Conservation (phyloP, 306 rosid genomes). For the Cucurbita pepo region DNA sequence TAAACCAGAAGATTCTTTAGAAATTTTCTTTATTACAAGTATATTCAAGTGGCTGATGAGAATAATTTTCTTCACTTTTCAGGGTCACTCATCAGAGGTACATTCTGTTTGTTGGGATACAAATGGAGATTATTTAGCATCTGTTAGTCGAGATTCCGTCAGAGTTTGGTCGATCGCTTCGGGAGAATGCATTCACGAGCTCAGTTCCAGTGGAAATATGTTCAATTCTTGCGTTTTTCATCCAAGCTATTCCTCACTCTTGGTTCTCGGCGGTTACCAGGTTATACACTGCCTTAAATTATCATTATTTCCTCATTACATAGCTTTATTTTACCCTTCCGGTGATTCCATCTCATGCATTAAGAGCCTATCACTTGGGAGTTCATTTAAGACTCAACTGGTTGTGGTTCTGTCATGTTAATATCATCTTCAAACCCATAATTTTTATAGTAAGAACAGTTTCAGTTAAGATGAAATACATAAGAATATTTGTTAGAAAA, state of each 20-base stretch:
- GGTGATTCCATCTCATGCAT: background rate
- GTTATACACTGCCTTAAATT: conserved; percentile 21
- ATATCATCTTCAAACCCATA: background rate
- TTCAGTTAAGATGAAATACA: background rate
- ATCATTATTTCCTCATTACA: background rate
- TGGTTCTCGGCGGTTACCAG: conserved; percentile 91
- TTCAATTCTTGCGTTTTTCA: conserved; percentile 74
- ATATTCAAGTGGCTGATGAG: conserved; percentile 8
- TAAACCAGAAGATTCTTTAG: background rate
- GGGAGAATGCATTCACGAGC: conserved; percentile 75
- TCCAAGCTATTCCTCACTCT: conserved; percentile 65
- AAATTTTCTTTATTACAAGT: background rate
- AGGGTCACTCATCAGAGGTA: conserved; percentile 62
- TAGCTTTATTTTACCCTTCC: background rate
- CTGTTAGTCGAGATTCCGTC: conserved; percentile 71
- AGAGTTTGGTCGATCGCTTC: conserved; percentile 66
- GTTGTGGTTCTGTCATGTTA: background rate
- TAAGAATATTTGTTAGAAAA: background rate
- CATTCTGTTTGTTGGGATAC: conserved; percentile 69
- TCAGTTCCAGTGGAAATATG: conserved; percentile 56
- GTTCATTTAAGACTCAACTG: background rate
- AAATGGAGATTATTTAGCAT: conserved; percentile 68
- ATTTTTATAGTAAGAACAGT: background rate
- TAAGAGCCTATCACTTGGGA: background rate
- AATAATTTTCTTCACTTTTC: conserved; percentile 9